Evolutionary conservation across 192 early-diverging fungal genomes (phyloP).

Genomic region (Powellomyces hirtus): DNA sequence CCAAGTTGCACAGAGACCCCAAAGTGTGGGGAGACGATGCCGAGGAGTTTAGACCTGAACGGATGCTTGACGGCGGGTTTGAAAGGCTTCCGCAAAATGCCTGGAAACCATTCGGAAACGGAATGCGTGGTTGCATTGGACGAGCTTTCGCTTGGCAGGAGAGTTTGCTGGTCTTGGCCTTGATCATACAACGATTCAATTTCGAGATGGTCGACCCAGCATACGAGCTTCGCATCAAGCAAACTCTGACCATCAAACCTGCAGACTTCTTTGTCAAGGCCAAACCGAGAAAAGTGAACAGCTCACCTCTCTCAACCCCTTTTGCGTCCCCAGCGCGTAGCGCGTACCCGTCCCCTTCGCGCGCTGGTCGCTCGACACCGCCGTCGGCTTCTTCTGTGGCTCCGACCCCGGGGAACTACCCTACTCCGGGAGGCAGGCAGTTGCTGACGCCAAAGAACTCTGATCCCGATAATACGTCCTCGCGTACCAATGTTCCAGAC

Average conservation of each 20-base stretch:
- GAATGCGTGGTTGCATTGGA: background rate
- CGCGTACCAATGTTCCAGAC: too few relatives aligned
- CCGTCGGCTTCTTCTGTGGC: too few relatives aligned
- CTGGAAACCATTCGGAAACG: slow-evolving; percentile 15
- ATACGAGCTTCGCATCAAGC: background rate
- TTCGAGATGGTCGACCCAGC: background rate
- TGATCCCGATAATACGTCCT: too few relatives aligned
- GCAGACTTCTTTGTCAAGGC: background rate
- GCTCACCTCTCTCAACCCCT: too few relatives aligned
- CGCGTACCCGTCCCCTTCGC: too few relatives aligned
- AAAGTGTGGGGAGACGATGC: slow-evolving; percentile 22
- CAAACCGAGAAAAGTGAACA: too few relatives aligned
- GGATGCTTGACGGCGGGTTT: slow-evolving; percentile 4
- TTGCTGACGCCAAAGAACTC: too few relatives aligned
- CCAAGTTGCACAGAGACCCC: background rate
- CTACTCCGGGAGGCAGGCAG: too few relatives aligned
- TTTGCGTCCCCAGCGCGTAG: too few relatives aligned
- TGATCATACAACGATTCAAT: background rate
- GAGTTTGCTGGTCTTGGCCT: background rate
- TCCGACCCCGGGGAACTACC: too few relatives aligned
- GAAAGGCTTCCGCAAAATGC: background rate
- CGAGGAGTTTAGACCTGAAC: slow-evolving; percentile 2
- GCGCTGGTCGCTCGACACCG: too few relatives aligned
- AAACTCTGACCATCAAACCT: slow-evolving; percentile 3
- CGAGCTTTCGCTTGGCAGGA: slow-evolving; percentile 6